These are phyloP conservation scores for Leccinum sublutescens DNA, from an alignment of 768 basidiomycete species.

Conservation along the genomic window DNA sequence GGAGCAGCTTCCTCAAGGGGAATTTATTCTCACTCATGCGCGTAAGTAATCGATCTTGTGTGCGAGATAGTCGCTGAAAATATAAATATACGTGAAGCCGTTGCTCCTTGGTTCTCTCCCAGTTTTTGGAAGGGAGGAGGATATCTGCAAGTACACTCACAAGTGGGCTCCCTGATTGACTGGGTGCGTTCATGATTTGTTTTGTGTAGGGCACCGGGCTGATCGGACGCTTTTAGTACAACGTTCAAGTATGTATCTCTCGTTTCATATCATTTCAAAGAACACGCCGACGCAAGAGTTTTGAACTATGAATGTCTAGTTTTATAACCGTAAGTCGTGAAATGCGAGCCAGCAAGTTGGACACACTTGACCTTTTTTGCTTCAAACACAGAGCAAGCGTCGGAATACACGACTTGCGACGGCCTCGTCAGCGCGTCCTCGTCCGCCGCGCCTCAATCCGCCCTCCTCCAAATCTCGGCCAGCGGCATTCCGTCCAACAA, in stretches of 20 bases:
- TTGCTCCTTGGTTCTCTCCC: constrained; percentile 43
- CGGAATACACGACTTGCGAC: constrained; percentile 37
- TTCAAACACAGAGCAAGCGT: constrained; percentile 30
- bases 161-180: constrained; percentile 43
- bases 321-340: constrained; percentile 20
- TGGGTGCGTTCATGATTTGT: constrained; percentile 31
- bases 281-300: not conserved
- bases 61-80: too few relatives aligned
- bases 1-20: constrained; percentile 29
- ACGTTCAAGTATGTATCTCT: constrained; percentile 34
- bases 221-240: constrained; percentile 33
- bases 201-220: not conserved
- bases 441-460: constrained; percentile 38
- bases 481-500: constrained; percentile 62
- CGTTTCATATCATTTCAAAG: not conserved
- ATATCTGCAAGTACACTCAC: constrained; percentile 37
- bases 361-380: not conserved
- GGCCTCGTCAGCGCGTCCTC: constrained; percentile 40
- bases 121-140: constrained; percentile 39
- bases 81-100: constrained; percentile 32
- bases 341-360: too few relatives aligned
- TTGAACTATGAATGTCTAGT: constrained; percentile 2
- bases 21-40: constrained; percentile 36
- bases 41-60: constrained; percentile 22
- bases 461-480: constrained; percentile 47